These are phyloP conservation scores for Lantana camara DNA, from an alignment of 257 asterid species.

Conservation along the genomic window DNA sequence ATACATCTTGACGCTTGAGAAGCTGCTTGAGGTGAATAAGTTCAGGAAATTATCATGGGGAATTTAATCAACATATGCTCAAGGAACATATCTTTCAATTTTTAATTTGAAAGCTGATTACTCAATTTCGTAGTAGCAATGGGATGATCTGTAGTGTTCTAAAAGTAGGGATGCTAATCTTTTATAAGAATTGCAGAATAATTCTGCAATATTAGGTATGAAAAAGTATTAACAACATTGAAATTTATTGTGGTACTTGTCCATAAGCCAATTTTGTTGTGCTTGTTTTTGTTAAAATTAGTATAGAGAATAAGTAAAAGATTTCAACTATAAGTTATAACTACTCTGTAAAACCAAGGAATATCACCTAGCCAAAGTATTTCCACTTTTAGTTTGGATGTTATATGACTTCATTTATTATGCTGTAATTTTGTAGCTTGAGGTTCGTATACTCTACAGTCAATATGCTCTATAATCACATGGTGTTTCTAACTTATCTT, in stretches of 20 bases:
- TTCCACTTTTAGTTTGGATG: neutral
- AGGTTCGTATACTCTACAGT: neutral
- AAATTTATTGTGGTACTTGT: neutral
- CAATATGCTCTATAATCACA: too few species aligned
- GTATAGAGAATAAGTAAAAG: neutral
- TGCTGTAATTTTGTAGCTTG: slow-evolving; percentile 3
- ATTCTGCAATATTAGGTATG: too few species aligned
- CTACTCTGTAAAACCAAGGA: neutral
- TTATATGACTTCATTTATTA: neutral
- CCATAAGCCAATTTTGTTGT: neutral
- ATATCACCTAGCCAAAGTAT: neutral
- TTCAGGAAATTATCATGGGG: neutral
- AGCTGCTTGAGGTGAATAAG: neutral
- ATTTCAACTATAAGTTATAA: neutral
- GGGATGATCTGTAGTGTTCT: too few species aligned
- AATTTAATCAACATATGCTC: too few species aligned
- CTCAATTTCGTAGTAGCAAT: too few species aligned
- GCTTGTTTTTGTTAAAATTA: slow-evolving; percentile 1
- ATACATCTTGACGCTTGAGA: neutral
- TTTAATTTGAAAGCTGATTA: too few species aligned
- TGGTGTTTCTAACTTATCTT: neutral
- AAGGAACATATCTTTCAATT: too few species aligned
- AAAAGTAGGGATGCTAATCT: too few species aligned
- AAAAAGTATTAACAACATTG: too few species aligned
- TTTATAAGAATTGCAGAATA: too few species aligned